Evolutionary conservation across 441 rosid genomes (phyloP), one percentile per base, ranked within the genome.

Genomic region (Erysimum pusillum): DNA sequence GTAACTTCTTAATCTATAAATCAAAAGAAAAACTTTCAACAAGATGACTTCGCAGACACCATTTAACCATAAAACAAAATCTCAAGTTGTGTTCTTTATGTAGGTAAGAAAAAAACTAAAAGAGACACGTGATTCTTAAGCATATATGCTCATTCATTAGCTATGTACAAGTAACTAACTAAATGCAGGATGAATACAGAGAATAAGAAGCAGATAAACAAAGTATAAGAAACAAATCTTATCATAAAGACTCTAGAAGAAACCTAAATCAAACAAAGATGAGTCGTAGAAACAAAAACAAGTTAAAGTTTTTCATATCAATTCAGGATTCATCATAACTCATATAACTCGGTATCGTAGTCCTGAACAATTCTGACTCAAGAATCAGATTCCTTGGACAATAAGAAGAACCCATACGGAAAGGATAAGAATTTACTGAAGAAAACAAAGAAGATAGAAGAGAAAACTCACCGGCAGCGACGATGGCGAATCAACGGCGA

Each of bases 401-500:
- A 48, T 0, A 49, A 18, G 59, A 65, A 42, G 3, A 65, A 71
- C 42, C 57, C 68, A 64, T 2, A 38, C 6, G 36, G 6, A 20
- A 46, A 44, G 58, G 17, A 7, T 1, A 36, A 4, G 31, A 36
- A 56, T 31, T 70, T 1, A 48, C 6, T 3, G 54, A 20, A 51
- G 31, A 63, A 44, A 31, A 9, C 14, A 9, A 49, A 60, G 13
- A 49, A 6, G 28, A 9, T 10, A 12, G 32, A 57, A 46, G 41
- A 49, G 32, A 14, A 64, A 34, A 5, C 58, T 72, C 77, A 72
- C 81, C 51, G 36, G 61, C 51, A 9, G 53, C 53, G 17, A 63
- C 9, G 71, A 69, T 64, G 69, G 70, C 59, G 60, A 69, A 61
- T 18, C 68, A 39, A 71, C 76, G 72, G 77, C 68, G 69, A n/a